Evolutionary conservation across 345 rosid species (phyloP).

Genomic region (Populus pruinosa): DNA sequence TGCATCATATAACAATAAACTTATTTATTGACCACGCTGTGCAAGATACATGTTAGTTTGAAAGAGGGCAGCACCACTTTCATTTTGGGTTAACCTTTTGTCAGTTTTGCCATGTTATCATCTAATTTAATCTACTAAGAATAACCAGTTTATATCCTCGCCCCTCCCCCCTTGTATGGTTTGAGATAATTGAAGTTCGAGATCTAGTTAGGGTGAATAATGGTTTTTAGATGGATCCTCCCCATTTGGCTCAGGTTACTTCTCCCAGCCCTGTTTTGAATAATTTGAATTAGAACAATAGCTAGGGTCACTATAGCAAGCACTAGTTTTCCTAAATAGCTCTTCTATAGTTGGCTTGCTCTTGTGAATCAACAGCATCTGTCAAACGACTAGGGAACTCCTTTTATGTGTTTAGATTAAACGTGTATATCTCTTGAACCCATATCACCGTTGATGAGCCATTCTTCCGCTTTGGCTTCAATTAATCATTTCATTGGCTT

Average conservation of each 20-base stretch:
- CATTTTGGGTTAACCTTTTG: background rate
- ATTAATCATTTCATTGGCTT: background rate
- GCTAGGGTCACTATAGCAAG: background rate
- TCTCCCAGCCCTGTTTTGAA: background rate
- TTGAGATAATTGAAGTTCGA: background rate
- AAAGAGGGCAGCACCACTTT: background rate
- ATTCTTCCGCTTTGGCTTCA: background rate
- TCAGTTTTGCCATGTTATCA: background rate
- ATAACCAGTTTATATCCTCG: background rate
- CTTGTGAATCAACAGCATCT: background rate
- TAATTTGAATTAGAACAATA: background rate
- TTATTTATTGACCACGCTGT: background rate
- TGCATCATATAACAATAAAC: background rate
- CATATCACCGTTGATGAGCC: background rate
- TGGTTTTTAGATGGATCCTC: background rate
- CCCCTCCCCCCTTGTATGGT: background rate
- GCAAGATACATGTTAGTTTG: background rate
- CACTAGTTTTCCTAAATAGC: background rate
- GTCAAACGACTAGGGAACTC: background rate
- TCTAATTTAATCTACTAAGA: too few relatives aligned
- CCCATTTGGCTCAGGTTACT: background rate
- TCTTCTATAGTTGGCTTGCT: background rate
- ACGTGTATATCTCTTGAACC: background rate
- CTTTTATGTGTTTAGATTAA: background rate
- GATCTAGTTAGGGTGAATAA: background rate